Conservation (phyloP, 192 early-diverging fungal genomes). For the Podila epicladia region DNA sequence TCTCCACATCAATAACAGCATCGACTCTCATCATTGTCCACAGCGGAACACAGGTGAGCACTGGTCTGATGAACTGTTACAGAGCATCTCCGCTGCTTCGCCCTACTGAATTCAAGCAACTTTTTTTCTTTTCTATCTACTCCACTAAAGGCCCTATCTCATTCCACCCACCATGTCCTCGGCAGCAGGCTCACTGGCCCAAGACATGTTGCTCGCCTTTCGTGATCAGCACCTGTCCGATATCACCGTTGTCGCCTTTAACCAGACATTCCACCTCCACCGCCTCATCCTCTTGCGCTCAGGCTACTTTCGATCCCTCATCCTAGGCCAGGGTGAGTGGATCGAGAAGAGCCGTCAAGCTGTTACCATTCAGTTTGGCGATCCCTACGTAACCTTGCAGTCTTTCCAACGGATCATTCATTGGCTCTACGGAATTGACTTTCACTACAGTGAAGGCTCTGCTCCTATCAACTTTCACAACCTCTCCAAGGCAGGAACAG, state of each 20-base stretch:
- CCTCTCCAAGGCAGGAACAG: neutral
- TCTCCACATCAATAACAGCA: too few species aligned
- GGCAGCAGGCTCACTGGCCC: slow-evolving; percentile 40
- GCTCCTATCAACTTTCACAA: slow-evolving; percentile 24
- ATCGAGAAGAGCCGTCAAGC: slow-evolving; percentile 43
- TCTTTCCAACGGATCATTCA: slow-evolving; percentile 50
- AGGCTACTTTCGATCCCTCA: slow-evolving; percentile 41
- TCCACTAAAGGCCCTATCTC: too few species aligned
- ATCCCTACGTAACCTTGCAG: slow-evolving; percentile 33
- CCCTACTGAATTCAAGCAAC: too few species aligned
- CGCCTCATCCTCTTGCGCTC: slow-evolving; percentile 45
- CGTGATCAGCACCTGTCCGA: slow-evolving; percentile 47
- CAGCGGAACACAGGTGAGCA: too few species aligned
- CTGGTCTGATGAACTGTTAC: too few species aligned
- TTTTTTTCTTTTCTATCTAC: neutral
- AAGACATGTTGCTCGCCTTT: slow-evolving; percentile 48
- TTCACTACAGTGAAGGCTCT: slow-evolving; percentile 33
- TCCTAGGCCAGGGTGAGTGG: slow-evolving; percentile 50
- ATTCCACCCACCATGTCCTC: slow-evolving; percentile 8
- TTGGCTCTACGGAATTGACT: slow-evolving; percentile 52
- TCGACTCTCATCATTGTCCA: too few species aligned
- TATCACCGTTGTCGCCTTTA: slow-evolving; percentile 43
- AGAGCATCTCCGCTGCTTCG: too few species aligned
- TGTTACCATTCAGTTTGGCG: slow-evolving; percentile 36
- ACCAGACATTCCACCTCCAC: slow-evolving; percentile 44